These are phyloP conservation scores for Fraxinus greggii DNA, from an alignment of 305 asterid species.

Conservation along the genomic window DNA sequence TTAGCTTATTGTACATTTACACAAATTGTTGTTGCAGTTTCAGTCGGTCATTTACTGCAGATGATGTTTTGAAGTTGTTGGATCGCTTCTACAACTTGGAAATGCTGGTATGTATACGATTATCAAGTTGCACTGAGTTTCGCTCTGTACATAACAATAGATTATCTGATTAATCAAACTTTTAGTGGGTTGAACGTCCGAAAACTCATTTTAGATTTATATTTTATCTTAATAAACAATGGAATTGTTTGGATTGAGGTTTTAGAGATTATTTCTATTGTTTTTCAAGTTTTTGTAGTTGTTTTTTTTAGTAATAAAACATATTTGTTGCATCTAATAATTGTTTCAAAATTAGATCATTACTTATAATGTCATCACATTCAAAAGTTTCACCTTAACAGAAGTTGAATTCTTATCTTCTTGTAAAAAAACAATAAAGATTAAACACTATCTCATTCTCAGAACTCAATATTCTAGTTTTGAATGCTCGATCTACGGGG, in stretches of 20 bases:
- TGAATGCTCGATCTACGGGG: background rate
- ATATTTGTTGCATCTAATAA: background rate
- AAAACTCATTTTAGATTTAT: background rate
- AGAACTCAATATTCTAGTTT: background rate
- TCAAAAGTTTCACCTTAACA: background rate
- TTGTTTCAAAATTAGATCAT: background rate
- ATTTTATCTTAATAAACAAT: background rate
- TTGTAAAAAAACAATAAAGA: background rate
- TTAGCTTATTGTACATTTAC: background rate
- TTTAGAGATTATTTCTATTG: background rate
- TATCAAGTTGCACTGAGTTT: background rate
- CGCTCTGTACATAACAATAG: background rate
- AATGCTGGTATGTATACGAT: constrained; percentile 57
- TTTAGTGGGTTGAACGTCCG: background rate
- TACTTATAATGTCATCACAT: too few species aligned
- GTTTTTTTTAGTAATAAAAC: background rate
- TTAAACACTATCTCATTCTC: background rate
- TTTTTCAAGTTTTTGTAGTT: background rate
- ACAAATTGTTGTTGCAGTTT: constrained; percentile 45
- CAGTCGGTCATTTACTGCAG: constrained; percentile 66
- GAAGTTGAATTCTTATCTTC: background rate
- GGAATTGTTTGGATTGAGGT: background rate
- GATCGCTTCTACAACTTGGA: constrained; percentile 92
- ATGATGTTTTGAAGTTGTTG: constrained; percentile 75
- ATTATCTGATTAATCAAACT: background rate